phyloP scores from a whole-genome alignment of 2,329 filamentous ascomycete genomes.

The Stachybotrys echinatus region DNA sequence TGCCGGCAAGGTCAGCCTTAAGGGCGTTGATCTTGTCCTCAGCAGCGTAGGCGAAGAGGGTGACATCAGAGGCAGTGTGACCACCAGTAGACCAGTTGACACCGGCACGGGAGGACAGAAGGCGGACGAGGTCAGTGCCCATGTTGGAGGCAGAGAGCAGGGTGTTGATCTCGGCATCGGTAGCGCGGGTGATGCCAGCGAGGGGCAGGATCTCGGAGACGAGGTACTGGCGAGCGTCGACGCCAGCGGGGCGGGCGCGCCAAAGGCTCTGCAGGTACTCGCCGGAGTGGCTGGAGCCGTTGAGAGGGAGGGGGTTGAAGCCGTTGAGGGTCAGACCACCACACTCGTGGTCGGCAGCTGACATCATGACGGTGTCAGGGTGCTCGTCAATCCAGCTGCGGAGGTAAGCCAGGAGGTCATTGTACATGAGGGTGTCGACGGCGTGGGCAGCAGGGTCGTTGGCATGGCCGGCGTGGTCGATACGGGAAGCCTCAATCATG shows the following conservation, averaged over 20 bases:
- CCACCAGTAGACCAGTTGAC: constrained; percentile 29
- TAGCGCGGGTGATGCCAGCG: constrained; percentile 21
- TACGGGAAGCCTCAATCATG: constrained; percentile 28
- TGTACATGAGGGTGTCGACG: constrained; percentile 31
- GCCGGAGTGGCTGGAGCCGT: constrained; percentile 14
- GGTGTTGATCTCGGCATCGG: constrained; percentile 17
- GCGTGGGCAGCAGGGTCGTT: constrained; percentile 50
- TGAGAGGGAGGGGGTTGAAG: constrained; percentile 23
- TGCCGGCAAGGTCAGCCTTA: constrained; percentile 17
- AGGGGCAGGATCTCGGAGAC: constrained; percentile 16
- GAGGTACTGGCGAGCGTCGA: constrained; percentile 20
- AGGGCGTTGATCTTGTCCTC: constrained; percentile 14
- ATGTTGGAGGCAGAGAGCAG: constrained; percentile 15
- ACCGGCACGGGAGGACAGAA: constrained; percentile 21
- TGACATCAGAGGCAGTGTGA: constrained; percentile 29
- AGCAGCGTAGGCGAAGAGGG: constrained; percentile 25
- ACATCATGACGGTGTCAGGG: constrained; percentile 27
- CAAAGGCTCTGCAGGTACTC: constrained; percentile 19
- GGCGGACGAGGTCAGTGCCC: constrained; percentile 14
- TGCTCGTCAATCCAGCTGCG: constrained; percentile 30
- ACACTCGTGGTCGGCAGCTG: constrained; percentile 31
- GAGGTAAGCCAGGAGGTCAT: constrained; percentile 25
- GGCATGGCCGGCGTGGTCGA: constrained; percentile 34
- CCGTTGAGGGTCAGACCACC: constrained; percentile 28
- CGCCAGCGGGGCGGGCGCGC: constrained; percentile 14